phyloP scores from a whole-genome alignment of 768 basidiomycete species.

The Rossbeevera mucosa region DNA sequence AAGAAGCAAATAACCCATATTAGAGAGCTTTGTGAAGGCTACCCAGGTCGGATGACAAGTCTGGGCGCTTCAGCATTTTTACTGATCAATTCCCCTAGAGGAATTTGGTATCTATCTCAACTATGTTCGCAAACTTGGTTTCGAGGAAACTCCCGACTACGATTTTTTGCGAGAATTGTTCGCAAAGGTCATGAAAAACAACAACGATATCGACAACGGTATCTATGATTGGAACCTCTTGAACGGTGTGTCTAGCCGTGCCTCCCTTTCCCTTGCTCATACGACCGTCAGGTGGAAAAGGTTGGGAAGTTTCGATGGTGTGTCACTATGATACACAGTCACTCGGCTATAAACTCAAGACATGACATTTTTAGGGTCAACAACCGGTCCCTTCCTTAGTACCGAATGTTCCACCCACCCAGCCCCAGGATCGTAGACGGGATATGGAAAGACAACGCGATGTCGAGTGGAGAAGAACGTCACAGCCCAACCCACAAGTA shows the following conservation, averaged over 20 bases:
- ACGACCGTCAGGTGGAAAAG: slow-evolving; percentile 65
- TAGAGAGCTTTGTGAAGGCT: slow-evolving; percentile 94
- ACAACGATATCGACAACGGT: slow-evolving; percentile 86
- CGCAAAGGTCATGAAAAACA: slow-evolving; percentile 88
- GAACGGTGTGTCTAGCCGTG: slow-evolving; percentile 51
- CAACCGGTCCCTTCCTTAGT: slow-evolving; percentile 63
- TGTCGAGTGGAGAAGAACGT: slow-evolving; percentile 59
- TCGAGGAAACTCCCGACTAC: slow-evolving; percentile 98
- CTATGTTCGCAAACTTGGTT: slow-evolving; percentile 97
- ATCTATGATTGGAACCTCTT: slow-evolving; percentile 95
- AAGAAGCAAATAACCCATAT: slow-evolving; percentile 99
- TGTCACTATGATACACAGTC: slow-evolving; percentile 26
- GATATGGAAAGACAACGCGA: slow-evolving; percentile 51
- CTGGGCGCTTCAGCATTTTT: not conserved
- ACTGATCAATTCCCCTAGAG: slow-evolving; percentile 46
- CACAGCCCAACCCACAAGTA: slow-evolving; percentile 51
- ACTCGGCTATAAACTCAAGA: slow-evolving; percentile 6
- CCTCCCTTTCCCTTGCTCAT: slow-evolving; percentile 5
- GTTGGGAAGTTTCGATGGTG: slow-evolving; percentile 86
- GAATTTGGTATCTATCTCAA: slow-evolving; percentile 98
- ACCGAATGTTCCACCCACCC: slow-evolving; percentile 47
- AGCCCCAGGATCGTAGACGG: slow-evolving; percentile 56
- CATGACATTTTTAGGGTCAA: slow-evolving; percentile 42
- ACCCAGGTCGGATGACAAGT: slow-evolving; percentile 62
- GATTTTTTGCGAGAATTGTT: slow-evolving; percentile 96